Evolutionary conservation across 768 basidiomycete species (phyloP).

Genomic region (Ramaria sp.): DNA sequence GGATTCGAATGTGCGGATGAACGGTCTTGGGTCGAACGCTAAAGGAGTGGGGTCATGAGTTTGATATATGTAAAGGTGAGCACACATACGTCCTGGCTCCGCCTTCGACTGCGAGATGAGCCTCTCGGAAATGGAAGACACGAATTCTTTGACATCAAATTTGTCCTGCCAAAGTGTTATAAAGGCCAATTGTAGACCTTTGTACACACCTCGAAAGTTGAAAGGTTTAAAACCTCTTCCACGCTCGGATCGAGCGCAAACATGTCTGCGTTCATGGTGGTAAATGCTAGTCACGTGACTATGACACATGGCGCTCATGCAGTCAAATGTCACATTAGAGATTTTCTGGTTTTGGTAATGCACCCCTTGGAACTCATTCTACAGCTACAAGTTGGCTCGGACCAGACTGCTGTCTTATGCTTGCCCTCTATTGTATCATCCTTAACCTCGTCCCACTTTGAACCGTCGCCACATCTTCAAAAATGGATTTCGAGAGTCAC

Average conservation of each 20-base stretch:
- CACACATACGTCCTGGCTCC: conserved; percentile 65
- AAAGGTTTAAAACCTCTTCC: conserved; percentile 27
- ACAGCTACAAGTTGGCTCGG: conserved; percentile 63
- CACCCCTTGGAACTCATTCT: conserved; percentile 38
- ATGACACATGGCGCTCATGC: background rate
- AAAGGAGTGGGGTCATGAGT: background rate
- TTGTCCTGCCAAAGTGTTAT: conserved; percentile 44
- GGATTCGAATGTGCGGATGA: conserved; percentile 84
- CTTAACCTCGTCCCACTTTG: conserved; percentile 42
- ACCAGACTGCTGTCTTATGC: conserved; percentile 46
- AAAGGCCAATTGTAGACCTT: background rate
- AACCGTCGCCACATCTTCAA: conserved; percentile 51
- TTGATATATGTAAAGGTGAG: conserved; percentile 9
- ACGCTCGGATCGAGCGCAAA: conserved; percentile 44
- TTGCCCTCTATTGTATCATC: conserved; percentile 47
- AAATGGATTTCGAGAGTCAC: conserved; percentile 72
- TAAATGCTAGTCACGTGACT: background rate
- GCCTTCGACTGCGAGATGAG: conserved; percentile 79
- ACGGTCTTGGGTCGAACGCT: conserved; percentile 95
- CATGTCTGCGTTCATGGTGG: conserved; percentile 22
- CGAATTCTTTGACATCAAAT: conserved; percentile 87
- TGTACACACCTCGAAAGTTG: conserved; percentile 27
- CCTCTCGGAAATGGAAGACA: conserved; percentile 77
- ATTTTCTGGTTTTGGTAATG: conserved; percentile 10
- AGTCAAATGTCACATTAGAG: background rate